Evolutionary conservation across 352 stramenopile species (phyloP).

Genomic region (Thraustotheca clavata): DNA sequence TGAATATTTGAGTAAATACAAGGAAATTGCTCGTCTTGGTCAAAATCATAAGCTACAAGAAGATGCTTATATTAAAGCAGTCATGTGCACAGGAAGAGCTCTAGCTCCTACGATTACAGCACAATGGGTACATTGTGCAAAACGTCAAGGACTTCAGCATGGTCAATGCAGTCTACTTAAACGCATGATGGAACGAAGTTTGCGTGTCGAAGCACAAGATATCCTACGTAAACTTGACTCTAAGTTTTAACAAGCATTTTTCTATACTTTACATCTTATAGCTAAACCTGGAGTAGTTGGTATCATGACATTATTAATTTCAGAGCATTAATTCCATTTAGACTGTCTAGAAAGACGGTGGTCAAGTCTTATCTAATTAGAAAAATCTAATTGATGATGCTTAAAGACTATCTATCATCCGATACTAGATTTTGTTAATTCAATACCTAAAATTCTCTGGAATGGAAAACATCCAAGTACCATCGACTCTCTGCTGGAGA

Average conservation of each 20-base stretch:
- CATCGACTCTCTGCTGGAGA: no score
- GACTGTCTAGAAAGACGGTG: no score
- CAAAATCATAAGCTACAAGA: not conserved
- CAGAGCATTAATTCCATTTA: no score
- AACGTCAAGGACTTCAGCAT: not conserved
- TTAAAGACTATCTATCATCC: no score
- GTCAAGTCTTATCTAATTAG: no score
- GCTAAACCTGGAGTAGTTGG: not conserved
- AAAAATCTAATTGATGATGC: no score
- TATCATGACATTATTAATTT: no score
- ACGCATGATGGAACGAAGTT: constrained; percentile 62
- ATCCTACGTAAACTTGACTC: constrained; percentile 54
- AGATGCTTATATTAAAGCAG: not conserved
- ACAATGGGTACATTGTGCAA: constrained; percentile 7
- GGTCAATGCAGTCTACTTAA: constrained; percentile 38
- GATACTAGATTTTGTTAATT: no score
- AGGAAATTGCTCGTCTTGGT: not conserved
- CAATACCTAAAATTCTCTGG: no score
- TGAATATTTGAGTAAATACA: not conserved
- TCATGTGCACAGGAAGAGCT: constrained; percentile 6
- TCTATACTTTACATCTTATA: not conserved
- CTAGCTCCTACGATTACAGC: not conserved
- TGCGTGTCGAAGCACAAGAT: constrained; percentile 51
- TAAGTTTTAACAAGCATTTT: constrained; percentile 42
- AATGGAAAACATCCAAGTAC: no score